These are phyloP conservation scores for Fusarium nurragi DNA, from an alignment of 2,329 filamentous ascomycete genomes.

Conservation along the genomic window DNA sequence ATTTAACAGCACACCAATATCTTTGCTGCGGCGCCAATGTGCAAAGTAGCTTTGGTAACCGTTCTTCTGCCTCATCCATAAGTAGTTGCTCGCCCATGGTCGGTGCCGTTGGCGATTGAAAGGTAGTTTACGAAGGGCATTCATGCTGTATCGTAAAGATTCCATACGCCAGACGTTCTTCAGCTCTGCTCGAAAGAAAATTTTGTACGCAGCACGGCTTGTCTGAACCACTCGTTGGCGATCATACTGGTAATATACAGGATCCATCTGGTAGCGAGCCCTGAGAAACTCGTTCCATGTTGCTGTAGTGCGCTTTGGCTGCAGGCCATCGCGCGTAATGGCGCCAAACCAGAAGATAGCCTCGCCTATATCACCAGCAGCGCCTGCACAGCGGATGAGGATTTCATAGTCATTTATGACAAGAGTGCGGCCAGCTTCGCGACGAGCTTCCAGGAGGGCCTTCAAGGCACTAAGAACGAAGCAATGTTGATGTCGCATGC, in stretches of 20 bases:
- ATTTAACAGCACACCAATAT: conserved; percentile 46
- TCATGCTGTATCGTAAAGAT: conserved; percentile 44
- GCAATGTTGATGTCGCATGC: conserved; percentile 55
- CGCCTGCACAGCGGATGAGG: conserved; percentile 59
- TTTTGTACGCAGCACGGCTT: conserved; percentile 52
- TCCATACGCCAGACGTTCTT: conserved; percentile 44
- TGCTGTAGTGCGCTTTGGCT: conserved; percentile 45
- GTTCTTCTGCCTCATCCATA: conserved; percentile 43
- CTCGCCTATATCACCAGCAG: conserved; percentile 50
- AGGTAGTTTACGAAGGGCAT: conserved; percentile 41
- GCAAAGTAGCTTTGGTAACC: conserved; percentile 39
- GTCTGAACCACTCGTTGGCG: conserved; percentile 52
- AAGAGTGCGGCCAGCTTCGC: conserved; percentile 42
- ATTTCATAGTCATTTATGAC: conserved; percentile 55
- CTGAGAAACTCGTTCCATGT: conserved; percentile 59
- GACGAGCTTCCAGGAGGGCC: conserved; percentile 49
- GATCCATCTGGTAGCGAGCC: conserved; percentile 58
- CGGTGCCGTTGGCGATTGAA: conserved; percentile 45
- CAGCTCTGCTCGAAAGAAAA: conserved; percentile 14
- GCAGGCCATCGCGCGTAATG: conserved; percentile 44
- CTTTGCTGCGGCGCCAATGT: conserved; percentile 45
- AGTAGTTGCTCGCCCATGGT: conserved; percentile 40
- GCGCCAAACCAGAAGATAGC: conserved; percentile 49
- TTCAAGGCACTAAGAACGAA: conserved; percentile 50
- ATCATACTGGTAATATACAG: conserved; percentile 59